Evolutionary conservation across 441 rosid genomes (phyloP).

Genomic region (Theobroma grandiflorum): DNA sequence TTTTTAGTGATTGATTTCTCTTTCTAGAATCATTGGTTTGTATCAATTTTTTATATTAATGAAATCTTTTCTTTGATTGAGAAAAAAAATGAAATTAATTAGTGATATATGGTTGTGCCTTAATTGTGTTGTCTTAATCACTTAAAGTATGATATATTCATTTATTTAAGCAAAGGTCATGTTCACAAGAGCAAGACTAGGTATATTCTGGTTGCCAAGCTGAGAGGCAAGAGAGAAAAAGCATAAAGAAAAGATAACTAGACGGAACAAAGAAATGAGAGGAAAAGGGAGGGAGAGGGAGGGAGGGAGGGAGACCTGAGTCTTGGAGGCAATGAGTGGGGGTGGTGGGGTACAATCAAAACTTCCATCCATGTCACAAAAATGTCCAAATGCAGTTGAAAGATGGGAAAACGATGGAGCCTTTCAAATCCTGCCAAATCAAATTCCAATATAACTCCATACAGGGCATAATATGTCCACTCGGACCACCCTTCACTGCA

Average conservation of each 20-base stretch:
- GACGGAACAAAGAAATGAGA: not conserved
- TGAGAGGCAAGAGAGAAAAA: not conserved
- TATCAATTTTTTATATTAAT: no score
- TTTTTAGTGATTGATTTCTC: no score
- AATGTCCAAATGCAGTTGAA: conserved; percentile 45
- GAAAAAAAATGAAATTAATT: not conserved
- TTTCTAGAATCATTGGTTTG: no score
- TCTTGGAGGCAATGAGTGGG: conserved; percentile 62
- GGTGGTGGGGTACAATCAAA: conserved; percentile 66
- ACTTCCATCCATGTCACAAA: conserved; percentile 50
- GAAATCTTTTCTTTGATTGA: no score
- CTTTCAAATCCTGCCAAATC: conserved; percentile 58
- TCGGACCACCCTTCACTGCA: conserved; percentile 32
- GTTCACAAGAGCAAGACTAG: not conserved
- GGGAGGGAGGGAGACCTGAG: conserved; percentile 12
- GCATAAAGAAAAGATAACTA: no score
- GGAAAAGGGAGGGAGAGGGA: not conserved
- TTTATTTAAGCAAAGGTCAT: conserved; percentile 13
- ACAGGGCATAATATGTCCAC: conserved; percentile 27
- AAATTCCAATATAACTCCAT: conserved; percentile 34
- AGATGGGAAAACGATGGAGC: conserved; percentile 38
- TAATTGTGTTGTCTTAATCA: conserved; percentile 14
- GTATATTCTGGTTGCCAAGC: not conserved
- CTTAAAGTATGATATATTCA: conserved; percentile 16
- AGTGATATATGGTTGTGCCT: not conserved